phyloP scores from a whole-genome alignment of 805 yeast genomes.

The Kodamaea hsintzibuensis region DNA sequence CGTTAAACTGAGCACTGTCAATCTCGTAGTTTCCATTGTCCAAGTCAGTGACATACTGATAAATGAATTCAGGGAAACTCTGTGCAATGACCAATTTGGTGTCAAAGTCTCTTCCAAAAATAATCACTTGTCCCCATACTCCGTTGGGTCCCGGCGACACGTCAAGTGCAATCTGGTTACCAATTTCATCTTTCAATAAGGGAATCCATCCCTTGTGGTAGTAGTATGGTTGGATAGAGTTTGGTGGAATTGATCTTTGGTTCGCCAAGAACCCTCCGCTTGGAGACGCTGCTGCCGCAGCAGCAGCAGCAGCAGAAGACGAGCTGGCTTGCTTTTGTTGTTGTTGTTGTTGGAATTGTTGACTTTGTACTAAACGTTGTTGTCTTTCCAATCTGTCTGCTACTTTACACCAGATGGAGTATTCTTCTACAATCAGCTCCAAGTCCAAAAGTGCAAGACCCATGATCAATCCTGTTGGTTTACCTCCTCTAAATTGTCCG shows the following conservation, averaged over 20 bases:
- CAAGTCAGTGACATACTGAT: constrained; percentile 38
- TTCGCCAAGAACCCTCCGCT: constrained; percentile 30
- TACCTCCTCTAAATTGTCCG: constrained; percentile 47
- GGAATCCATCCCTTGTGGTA: constrained; percentile 74
- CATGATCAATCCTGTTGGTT: constrained; percentile 47
- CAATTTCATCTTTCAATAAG: constrained; percentile 79
- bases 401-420: constrained; percentile 43
- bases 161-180: constrained; percentile 91
- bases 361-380: constrained; percentile 29
- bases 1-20: constrained; percentile 31
- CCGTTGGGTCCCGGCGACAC: constrained; percentile 68
- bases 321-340: constrained; percentile 10
- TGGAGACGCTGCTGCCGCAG: constrained; percentile 17
- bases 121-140: constrained; percentile 84
- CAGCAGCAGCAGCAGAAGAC: constrained; percentile 11
- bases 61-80: constrained; percentile 40
- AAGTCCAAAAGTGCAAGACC: constrained; percentile 44
- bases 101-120: constrained; percentile 94
- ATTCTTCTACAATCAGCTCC: constrained; percentile 43
- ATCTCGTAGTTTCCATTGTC: constrained; percentile 43
- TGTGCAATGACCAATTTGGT: constrained; percentile 78
- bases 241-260: constrained; percentile 41
- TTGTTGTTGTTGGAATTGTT: constrained; percentile 18
- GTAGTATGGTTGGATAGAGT: constrained; percentile 36
- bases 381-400: constrained; percentile 42